A percentile compares a stretch with the other conserved stretches of the same genome.
phyloP scores from a whole-genome alignment of 2,329 filamentous ascomycete genomes.

The Tolypocladium tropicale region DNA sequence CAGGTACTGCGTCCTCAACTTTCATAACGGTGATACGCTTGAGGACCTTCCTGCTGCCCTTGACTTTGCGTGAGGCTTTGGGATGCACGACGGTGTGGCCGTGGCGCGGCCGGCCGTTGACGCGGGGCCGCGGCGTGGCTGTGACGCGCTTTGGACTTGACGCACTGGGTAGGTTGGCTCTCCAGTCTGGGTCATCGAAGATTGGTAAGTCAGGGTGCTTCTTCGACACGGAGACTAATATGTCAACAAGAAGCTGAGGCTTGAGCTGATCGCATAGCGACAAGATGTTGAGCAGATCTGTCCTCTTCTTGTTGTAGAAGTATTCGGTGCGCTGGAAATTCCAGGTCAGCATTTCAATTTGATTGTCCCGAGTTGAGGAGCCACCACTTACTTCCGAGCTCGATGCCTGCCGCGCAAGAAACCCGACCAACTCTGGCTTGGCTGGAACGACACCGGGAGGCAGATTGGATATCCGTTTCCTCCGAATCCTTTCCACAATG shows the following conservation, averaged over 20 bases:
- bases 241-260: conserved; percentile 28
- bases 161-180: conserved; percentile 7
- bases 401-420: conserved; percentile 22
- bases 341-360: not conserved
- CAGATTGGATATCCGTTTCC: conserved; percentile 20
- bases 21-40: conserved; percentile 17
- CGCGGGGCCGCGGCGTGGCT: conserved; percentile 5
- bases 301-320: conserved; percentile 25
- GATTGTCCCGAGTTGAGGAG: no score
- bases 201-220: conserved; percentile 31
- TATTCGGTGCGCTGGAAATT: conserved; percentile 24
- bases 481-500: conserved; percentile 20
- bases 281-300: conserved; percentile 28
- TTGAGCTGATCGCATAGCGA: conserved; percentile 30
- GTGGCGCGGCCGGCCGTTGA: conserved; percentile 15
- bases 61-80: conserved; percentile 19
- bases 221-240: conserved; percentile 31
- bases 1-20: conserved; percentile 14
- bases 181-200: conserved; percentile 31
- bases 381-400: conserved; percentile 19
- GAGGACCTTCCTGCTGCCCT: conserved; percentile 21
- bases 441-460: conserved; percentile 21
- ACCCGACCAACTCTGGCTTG: conserved; percentile 27
- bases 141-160: not conserved
- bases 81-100: conserved; percentile 16